A percentile compares a stretch with the other conserved stretches of the same genome.
These are phyloP conservation scores for Aspergillus sp. DNA, from an alignment of 2,329 filamentous ascomycete genomes.

Conservation along the genomic window DNA sequence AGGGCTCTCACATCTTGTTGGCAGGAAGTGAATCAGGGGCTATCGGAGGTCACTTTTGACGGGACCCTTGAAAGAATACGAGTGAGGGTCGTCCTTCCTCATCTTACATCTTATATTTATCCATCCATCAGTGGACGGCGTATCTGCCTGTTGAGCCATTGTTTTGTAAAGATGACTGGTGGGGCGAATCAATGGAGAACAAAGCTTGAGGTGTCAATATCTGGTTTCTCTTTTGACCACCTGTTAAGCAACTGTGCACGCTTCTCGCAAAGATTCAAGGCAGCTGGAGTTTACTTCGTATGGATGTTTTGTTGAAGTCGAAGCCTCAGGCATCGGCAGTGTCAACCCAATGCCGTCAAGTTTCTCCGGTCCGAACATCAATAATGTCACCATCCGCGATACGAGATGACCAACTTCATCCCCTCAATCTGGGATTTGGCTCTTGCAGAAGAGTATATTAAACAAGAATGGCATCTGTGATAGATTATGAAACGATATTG, in stretches of 20 bases:
- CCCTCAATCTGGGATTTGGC: neutral
- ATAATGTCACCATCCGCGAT: neutral
- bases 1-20: neutral
- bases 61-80: too few species aligned
- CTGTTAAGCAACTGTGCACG: too few species aligned
- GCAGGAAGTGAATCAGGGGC: neutral
- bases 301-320: too few species aligned
- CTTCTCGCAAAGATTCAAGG: too few species aligned
- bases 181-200: too few species aligned
- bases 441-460: neutral
- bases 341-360: neutral
- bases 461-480: neutral
- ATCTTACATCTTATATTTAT: neutral
- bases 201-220: too few species aligned
- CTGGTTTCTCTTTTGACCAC: too few species aligned
- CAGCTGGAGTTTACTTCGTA: too few species aligned
- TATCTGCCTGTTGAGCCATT: neutral
- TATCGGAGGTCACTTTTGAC: too few species aligned
- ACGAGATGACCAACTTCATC: neutral
- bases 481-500: neutral
- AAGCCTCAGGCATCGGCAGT: neutral
- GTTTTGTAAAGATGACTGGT: too few species aligned
- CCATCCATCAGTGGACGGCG: neutral
- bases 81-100: too few species aligned
- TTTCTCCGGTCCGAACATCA: neutral